Conservation (phyloP, 2,329 filamentous ascomycete genomes). For the Botrytis tulipae region DNA sequence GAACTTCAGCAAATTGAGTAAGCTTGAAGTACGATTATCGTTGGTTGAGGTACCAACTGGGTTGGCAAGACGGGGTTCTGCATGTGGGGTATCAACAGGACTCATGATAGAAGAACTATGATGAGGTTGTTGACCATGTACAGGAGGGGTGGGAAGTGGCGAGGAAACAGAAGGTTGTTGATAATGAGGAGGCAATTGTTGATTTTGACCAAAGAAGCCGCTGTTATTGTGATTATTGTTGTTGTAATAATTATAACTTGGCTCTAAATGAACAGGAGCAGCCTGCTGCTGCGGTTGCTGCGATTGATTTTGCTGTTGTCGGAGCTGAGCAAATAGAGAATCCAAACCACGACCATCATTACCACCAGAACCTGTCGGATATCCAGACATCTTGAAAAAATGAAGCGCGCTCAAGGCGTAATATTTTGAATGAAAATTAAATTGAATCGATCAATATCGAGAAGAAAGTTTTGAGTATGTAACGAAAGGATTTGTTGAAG, state of each 20-base stretch:
- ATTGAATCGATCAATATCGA: conserved; percentile 32
- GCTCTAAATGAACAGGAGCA: conserved; percentile 32
- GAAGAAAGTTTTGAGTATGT: conserved; percentile 17
- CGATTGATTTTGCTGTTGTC: conserved; percentile 32
- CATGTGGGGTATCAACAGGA: conserved; percentile 46
- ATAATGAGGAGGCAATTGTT: conserved; percentile 42
- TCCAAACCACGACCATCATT: conserved; percentile 34
- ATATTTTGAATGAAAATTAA: conserved; percentile 29
- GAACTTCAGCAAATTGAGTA: conserved; percentile 66
- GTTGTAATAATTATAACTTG: conserved; percentile 36
- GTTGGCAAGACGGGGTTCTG: conserved; percentile 41
- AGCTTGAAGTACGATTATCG: conserved; percentile 51
- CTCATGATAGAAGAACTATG: conserved; percentile 59
- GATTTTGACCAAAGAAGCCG: conserved; percentile 34
- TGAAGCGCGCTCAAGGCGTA: conserved; percentile 37
- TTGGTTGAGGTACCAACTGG: conserved; percentile 38
- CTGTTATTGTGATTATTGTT: conserved; percentile 29
- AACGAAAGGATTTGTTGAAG: conserved; percentile 21
- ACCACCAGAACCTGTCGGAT: conserved; percentile 34
- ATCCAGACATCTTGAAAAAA: conserved; percentile 39
- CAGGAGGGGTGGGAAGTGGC: conserved; percentile 55
- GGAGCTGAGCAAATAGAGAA: conserved; percentile 39
- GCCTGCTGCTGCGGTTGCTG: background rate
- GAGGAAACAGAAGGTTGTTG: conserved; percentile 58
- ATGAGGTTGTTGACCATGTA: conserved; percentile 52